Percentiles rank a stretch among this genome's conserved stretches.
Conservation (phyloP, 352 stramenopile species). For the Blastocystis sp. region DNA sequence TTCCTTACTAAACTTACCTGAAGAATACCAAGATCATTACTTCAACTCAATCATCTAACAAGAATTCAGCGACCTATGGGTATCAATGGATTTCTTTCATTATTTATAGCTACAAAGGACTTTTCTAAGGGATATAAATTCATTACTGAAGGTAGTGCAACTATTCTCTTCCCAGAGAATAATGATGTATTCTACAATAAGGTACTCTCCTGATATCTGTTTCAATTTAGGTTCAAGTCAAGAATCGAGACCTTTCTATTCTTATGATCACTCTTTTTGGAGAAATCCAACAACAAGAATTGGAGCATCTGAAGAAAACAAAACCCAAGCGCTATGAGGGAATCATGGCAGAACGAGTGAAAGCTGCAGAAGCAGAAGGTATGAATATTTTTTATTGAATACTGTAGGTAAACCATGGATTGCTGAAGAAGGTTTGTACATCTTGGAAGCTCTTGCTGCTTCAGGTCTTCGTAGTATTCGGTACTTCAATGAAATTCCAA, state of each 20-base stretch:
- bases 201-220: constrained; percentile 68
- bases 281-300: constrained; percentile 80
- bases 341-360: constrained; percentile 69
- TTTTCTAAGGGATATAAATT: constrained; percentile 69
- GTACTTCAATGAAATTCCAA: constrained; percentile 97
- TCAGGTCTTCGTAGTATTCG: constrained; percentile 95
- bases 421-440: constrained; percentile 80
- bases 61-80: neutral
- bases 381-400: neutral
- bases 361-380: constrained; percentile 54
- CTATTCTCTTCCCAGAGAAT: constrained; percentile 84
- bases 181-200: constrained; percentile 89
- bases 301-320: constrained; percentile 77
- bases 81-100: neutral
- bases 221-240: constrained; percentile 79
- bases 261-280: constrained; percentile 94
- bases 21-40: neutral
- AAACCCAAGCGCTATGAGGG: constrained; percentile 67
- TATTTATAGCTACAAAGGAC: constrained; percentile 3
- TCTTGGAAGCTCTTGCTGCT: constrained; percentile 96
- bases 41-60: neutral
- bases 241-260: constrained; percentile 97
- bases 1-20: neutral
- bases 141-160: constrained; percentile 76
- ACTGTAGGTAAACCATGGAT: constrained; percentile 69